Percentiles rank a stretch among this genome's conserved stretches.
Evolutionary conservation across 2,329 filamentous ascomycete genomes (phyloP).

Genomic region (Amesomyces nigricolor): DNA sequence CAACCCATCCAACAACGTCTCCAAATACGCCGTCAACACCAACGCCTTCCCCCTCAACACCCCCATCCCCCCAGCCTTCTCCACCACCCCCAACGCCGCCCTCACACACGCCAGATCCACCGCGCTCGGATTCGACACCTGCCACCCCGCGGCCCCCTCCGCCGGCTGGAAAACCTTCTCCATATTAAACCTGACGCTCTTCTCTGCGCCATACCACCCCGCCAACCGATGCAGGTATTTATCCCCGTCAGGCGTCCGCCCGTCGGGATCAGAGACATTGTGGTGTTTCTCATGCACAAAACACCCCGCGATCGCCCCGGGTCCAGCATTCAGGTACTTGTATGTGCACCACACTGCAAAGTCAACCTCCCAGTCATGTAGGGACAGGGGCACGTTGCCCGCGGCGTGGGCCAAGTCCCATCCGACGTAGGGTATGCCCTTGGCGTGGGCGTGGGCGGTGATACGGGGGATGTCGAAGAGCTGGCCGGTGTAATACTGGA

Average conservation of each 20-base stretch:
- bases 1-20: constrained; percentile 54
- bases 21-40: constrained; percentile 69
- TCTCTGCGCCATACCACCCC: constrained; percentile 86
- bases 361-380: constrained; percentile 88
- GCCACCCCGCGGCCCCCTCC: constrained; percentile 71
- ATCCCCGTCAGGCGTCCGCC: constrained; percentile 26
- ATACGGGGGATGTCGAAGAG: constrained; percentile 77
- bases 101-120: constrained; percentile 71
- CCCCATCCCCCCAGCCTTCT: constrained; percentile 58
- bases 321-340: constrained; percentile 87
- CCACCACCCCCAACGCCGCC: constrained; percentile 69
- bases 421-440: constrained; percentile 59
- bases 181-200: constrained; percentile 74
- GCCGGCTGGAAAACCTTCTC: constrained; percentile 73
- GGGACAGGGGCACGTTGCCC: constrained; percentile 70
- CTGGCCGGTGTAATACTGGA: constrained; percentile 91
- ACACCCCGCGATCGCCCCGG: constrained; percentile 71
- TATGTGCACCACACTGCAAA: constrained; percentile 93
- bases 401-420: constrained; percentile 88
- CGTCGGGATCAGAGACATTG: constrained; percentile 48
- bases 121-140: constrained; percentile 78
- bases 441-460: constrained; percentile 66
- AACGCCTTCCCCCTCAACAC: constrained; percentile 66
- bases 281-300: constrained; percentile 80
- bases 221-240: constrained; percentile 60